Percentiles rank a stretch among this genome's conserved stretches.
These are phyloP conservation scores for Astraeus odoratus DNA, from an alignment of 768 basidiomycete species.

Conservation along the genomic window DNA sequence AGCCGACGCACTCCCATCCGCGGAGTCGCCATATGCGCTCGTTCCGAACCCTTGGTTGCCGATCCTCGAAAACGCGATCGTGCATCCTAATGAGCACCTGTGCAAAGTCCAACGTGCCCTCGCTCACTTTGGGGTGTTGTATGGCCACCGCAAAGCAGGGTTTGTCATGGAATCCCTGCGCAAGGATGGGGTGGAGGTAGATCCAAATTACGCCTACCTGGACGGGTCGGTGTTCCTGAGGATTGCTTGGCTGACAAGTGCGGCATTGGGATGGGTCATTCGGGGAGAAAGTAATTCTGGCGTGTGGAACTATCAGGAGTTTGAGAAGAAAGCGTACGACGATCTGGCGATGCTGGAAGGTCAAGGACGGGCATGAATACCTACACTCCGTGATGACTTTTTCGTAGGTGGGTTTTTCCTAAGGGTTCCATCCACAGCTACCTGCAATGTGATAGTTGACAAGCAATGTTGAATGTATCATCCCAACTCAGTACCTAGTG, in stretches of 20 bases:
- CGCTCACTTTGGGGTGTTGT: conserved; percentile 38
- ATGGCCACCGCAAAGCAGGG: conserved; percentile 34
- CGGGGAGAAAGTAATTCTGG: conserved; percentile 29
- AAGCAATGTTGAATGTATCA: too few relatives aligned
- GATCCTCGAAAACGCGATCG: conserved; percentile 44
- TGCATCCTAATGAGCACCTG: conserved; percentile 54
- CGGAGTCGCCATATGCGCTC: conserved; percentile 28
- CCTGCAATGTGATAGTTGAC: too few relatives aligned
- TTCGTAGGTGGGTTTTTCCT: neutral
- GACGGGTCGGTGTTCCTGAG: conserved; percentile 64
- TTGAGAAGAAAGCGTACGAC: conserved; percentile 20
- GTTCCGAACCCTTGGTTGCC: conserved; percentile 55
- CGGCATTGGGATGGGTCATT: conserved; percentile 34
- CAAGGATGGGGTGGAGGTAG: conserved; percentile 25
- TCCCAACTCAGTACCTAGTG: too few relatives aligned
- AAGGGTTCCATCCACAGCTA: neutral
- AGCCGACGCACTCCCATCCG: conserved; percentile 21
- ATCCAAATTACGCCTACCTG: conserved; percentile 39
- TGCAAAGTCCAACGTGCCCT: conserved; percentile 46
- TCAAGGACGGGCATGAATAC: conserved; percentile 13
- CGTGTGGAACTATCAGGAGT: conserved; percentile 25
- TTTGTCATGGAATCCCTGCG: conserved; percentile 23
- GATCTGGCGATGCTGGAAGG: conserved; percentile 17
- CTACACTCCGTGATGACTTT: neutral
- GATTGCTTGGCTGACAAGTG: conserved; percentile 44